Conservation (phyloP, 352 stramenopile genomes). For the Hyaloperonospora brassicae region DNA sequence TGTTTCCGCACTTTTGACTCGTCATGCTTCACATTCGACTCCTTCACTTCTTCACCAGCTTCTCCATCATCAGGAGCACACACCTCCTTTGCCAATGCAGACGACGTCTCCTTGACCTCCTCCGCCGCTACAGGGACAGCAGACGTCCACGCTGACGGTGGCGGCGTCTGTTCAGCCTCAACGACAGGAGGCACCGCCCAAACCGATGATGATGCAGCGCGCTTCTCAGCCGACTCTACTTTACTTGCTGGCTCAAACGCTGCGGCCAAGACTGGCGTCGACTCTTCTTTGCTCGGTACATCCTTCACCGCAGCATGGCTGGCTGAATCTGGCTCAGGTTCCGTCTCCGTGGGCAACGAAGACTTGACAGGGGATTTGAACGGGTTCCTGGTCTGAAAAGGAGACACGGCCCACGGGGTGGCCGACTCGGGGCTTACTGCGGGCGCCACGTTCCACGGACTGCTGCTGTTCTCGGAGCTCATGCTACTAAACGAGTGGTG, state of each 20-base stretch:
- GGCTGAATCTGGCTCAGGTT: conserved; percentile 31
- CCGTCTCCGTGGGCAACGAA: conserved; percentile 12
- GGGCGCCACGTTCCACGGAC: conserved; percentile 48
- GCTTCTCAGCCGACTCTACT: not conserved
- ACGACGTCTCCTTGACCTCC: conserved; percentile 5
- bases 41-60: conserved; percentile 6
- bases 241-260: conserved; percentile 15
- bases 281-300: conserved; percentile 10
- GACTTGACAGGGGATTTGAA: conserved; percentile 18
- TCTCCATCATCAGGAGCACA: conserved; percentile 5
- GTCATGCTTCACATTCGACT: not conserved
- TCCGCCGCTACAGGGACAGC: not conserved
- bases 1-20: conserved; percentile 3
- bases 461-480: conserved; percentile 29
- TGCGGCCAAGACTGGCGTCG: conserved; percentile 7
- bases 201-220: conserved; percentile 5
- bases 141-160: conserved; percentile 17
- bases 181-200: conserved; percentile 11
- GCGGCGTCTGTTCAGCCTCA: conserved; percentile 10
- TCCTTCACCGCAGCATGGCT: conserved; percentile 26
- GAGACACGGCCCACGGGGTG: conserved; percentile 35
- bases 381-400: conserved; percentile 36
- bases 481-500: conserved; percentile 11
- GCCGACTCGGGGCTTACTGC: conserved; percentile 18
- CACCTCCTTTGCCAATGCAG: not conserved